Evolutionary conservation across 495 filamentous ascomycete genomes (phyloP).

Genomic region (Trichocladium antarcticum): DNA sequence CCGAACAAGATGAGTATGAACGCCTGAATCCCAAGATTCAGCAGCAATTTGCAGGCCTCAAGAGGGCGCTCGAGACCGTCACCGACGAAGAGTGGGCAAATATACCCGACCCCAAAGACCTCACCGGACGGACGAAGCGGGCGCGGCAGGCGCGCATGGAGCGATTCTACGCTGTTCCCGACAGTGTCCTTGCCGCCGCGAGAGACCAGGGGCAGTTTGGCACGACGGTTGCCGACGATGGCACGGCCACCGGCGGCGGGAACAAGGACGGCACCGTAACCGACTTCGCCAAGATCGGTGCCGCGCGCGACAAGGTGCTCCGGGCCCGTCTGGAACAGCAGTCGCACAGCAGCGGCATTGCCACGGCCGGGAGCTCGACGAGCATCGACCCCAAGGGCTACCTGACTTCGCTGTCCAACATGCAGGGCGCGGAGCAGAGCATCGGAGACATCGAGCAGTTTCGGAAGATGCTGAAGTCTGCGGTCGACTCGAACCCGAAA

Average conservation of each 20-base stretch:
- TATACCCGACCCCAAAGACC: slow-evolving; percentile 88
- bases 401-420: slow-evolving; percentile 74
- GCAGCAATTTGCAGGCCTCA: slow-evolving; percentile 94
- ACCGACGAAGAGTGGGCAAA: slow-evolving; percentile 96
- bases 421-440: slow-evolving; percentile 68
- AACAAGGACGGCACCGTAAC: slow-evolving; percentile 75
- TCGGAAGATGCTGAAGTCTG: slow-evolving; percentile 83
- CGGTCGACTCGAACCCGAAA: slow-evolving; percentile 89
- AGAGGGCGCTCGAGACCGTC: slow-evolving; percentile 74
- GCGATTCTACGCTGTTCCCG: slow-evolving; percentile 91
- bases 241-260: slow-evolving; percentile 40
- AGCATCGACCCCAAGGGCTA: slow-evolving; percentile 95
- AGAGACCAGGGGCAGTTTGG: slow-evolving; percentile 70
- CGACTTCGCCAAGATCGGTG: slow-evolving; percentile 96
- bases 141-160: slow-evolving; percentile 70
- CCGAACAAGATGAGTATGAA: slow-evolving; percentile 90
- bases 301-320: slow-evolving; percentile 85
- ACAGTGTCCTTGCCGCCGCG: slow-evolving; percentile 87
- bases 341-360: slow-evolving; percentile 56
- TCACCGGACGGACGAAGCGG: slow-evolving; percentile 85
- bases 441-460: slow-evolving; percentile 94
- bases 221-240: slow-evolving; percentile 74
- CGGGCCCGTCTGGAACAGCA: slow-evolving; percentile 85
- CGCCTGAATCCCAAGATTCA: slow-evolving; percentile 96
- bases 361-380: slow-evolving; percentile 69